phyloP scores from a whole-genome alignment of 768 basidiomycete species.

The Collybiopsis confluens region DNA sequence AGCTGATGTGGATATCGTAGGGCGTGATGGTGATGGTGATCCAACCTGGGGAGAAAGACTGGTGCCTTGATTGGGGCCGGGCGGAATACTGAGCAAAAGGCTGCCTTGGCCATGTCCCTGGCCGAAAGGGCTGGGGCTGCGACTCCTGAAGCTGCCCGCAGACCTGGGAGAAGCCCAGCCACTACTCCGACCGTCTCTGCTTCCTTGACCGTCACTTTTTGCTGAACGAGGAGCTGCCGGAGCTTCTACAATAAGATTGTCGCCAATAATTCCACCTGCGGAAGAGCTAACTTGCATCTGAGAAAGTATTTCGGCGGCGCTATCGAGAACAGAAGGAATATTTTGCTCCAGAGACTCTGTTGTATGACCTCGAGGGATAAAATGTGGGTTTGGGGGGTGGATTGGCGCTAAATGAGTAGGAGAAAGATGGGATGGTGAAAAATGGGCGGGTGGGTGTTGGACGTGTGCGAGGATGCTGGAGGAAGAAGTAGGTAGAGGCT shows the following conservation, averaged over 20 bases:
- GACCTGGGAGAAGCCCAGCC: constrained; percentile 10
- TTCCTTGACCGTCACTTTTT: not conserved
- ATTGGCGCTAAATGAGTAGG: not conserved
- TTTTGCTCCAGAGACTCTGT: constrained; percentile 73
- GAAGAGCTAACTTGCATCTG: constrained; percentile 32
- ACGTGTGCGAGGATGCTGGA: constrained; percentile 18
- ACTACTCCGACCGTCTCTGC: not conserved
- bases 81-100: constrained; percentile 46
- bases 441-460: constrained; percentile 33
- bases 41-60: constrained; percentile 3
- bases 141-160: constrained; percentile 63
- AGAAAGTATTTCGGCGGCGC: constrained; percentile 71
- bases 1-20: constrained; percentile 2
- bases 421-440: constrained; percentile 5
- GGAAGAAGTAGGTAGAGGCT: constrained; percentile 42
- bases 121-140: constrained; percentile 56
- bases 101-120: constrained; percentile 19
- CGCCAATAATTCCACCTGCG: constrained; percentile 28
- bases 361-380: constrained; percentile 65
- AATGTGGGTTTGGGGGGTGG: constrained; percentile 62
- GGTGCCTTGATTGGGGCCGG: constrained; percentile 14
- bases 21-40: constrained; percentile 2
- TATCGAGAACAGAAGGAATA: constrained; percentile 85
- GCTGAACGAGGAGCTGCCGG: constrained; percentile 29
- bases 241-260: constrained; percentile 60